A percentile compares a stretch with the other conserved stretches of the same genome.
These are phyloP conservation scores for Hymenochaete sp. DNA, from an alignment of 1,284 basidiomycete genomes.

Conservation along the genomic window DNA sequence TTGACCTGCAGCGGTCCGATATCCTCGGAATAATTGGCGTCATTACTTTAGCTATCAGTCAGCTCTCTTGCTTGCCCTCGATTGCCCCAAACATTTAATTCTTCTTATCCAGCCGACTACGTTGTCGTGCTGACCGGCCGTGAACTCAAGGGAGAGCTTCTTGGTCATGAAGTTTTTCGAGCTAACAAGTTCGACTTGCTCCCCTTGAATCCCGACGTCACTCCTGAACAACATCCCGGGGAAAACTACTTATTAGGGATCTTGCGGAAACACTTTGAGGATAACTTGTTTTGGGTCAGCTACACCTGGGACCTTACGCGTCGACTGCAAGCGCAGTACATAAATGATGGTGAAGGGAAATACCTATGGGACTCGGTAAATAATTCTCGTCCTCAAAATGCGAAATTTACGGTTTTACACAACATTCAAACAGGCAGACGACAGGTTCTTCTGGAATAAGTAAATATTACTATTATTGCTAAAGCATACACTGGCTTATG, in stretches of 20 bases:
- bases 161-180: conserved; percentile 81
- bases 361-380: conserved; percentile 68
- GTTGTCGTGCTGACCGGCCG: conserved; percentile 84
- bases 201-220: conserved; percentile 66
- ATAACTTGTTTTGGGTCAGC: conserved; percentile 82
- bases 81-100: conserved; percentile 11
- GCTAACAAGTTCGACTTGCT: conserved; percentile 91
- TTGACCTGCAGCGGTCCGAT: conserved; percentile 5
- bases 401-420: conserved; percentile 14
- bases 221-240: conserved; percentile 70
- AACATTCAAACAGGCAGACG: conserved; percentile 69
- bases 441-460: conserved; percentile 99
- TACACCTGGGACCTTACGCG: conserved; percentile 90
- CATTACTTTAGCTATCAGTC: conserved; percentile 80
- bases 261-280: conserved; percentile 77
- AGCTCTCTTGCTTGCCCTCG: conserved; percentile 26
- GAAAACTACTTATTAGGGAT: conserved; percentile 85
- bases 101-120: conserved; percentile 68
- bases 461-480: conserved; percentile 30
- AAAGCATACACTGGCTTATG: conserved; percentile 8
- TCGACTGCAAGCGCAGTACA: conserved; percentile 79
- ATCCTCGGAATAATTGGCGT: conserved; percentile 69
- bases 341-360: conserved; percentile 42
- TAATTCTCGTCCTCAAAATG: too few relatives aligned
- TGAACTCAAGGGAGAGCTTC: conserved; percentile 69